These are phyloP conservation scores for Pistacia integerrima DNA, from an alignment of 345 rosid genomes.

Conservation along the genomic window DNA sequence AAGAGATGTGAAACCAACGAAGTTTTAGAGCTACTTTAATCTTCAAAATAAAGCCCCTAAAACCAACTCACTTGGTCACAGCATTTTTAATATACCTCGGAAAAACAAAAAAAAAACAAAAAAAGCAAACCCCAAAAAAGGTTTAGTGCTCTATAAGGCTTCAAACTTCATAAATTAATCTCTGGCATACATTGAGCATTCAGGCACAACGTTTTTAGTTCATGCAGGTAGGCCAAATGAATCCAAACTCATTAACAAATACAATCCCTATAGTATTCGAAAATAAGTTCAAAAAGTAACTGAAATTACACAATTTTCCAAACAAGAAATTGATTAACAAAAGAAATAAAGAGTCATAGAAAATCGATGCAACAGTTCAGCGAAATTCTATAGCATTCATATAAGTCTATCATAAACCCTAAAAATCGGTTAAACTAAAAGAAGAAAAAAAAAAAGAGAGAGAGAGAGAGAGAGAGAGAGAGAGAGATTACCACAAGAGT, in stretches of 20 bases:
- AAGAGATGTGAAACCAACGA: not conserved
- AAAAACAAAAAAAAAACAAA: too few species aligned
- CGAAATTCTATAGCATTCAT: not conserved
- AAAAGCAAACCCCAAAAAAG: not conserved
- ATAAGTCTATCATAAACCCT: not conserved
- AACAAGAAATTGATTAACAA: slow-evolving; percentile 3
- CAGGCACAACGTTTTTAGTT: not conserved
- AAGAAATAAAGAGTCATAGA: not conserved
- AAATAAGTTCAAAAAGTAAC: not conserved
- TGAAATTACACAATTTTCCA: not conserved
- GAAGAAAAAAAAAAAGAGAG: not conserved
- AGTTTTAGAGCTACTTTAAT: not conserved
- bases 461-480: too few species aligned
- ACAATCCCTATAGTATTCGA: not conserved
- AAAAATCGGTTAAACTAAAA: not conserved
- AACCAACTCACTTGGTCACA: not conserved
- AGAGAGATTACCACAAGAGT: slow-evolving; percentile 71
- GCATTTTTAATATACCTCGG: not conserved
- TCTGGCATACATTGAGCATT: not conserved
- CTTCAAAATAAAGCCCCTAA: not conserved
- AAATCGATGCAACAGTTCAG: slow-evolving; percentile 9
- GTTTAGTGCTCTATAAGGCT: not conserved
- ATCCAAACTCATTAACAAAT: not conserved
- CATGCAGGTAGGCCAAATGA: too few species aligned
- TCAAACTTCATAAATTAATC: not conserved